Percentiles rank a stretch among this genome's conserved stretches.
phyloP scores from a whole-genome alignment of 2,329 filamentous ascomycete species.

The Arthrobotrys megalospora region DNA sequence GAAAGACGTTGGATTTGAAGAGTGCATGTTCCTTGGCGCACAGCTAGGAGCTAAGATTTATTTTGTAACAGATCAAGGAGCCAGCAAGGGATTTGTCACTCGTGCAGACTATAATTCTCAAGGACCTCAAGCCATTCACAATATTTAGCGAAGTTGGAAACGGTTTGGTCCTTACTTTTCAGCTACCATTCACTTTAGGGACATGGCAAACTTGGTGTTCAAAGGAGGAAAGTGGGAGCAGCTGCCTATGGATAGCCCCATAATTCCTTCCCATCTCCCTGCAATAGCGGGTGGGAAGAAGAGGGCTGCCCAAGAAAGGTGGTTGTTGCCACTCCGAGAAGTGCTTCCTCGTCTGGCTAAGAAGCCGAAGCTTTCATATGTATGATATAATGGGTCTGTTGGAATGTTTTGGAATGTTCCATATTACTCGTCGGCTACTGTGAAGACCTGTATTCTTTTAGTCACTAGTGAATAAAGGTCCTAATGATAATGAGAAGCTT shows the following conservation, averaged over 20 bases:
- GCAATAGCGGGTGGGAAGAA: slow-evolving; percentile 9
- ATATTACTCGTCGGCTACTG: background rate
- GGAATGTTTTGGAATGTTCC: slow-evolving; percentile 2
- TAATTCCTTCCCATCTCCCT: too few relatives aligned
- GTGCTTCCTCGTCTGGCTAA: slow-evolving; percentile 21
- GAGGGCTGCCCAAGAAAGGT: slow-evolving; percentile 2
- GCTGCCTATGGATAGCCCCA: too few relatives aligned
- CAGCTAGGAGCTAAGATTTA: slow-evolving; percentile 86
- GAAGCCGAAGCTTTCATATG: slow-evolving; percentile 10
- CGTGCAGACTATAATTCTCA: slow-evolving; percentile 78
- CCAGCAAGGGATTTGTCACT: slow-evolving; percentile 79
- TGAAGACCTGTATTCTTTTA: slow-evolving; percentile 2
- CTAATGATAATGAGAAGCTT: slow-evolving; percentile 21
- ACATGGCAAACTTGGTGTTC: background rate
- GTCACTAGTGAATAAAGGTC: background rate
- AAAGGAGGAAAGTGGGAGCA: background rate
- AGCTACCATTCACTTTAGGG: background rate
- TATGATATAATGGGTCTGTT: slow-evolving; percentile 37
- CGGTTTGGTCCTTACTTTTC: background rate
- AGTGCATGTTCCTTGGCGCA: slow-evolving; percentile 87
- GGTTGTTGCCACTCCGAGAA: background rate
- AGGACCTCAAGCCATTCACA: slow-evolving; percentile 77
- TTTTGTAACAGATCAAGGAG: slow-evolving; percentile 78
- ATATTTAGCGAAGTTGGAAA: slow-evolving; percentile 65
- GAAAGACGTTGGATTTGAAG: slow-evolving; percentile 85